Evolutionary conservation across 768 basidiomycete species (phyloP), one percentile per base, ranked within the genome.

Genomic region (Suillus discolor): DNA sequence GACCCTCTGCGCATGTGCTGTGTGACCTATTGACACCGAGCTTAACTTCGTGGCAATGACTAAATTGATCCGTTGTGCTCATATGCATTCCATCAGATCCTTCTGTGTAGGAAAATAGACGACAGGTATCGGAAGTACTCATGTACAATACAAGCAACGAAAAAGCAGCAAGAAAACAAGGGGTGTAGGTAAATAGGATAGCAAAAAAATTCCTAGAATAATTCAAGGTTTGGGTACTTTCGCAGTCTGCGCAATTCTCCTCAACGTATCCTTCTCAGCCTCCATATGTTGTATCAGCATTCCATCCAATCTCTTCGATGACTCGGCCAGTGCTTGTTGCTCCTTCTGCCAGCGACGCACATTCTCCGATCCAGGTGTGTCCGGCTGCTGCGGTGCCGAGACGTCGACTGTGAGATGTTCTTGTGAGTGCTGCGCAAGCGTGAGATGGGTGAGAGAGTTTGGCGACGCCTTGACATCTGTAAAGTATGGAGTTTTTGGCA

Each of bases 271-370:
- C 79, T 87, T 88, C 79, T 95, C 93, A 62, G 88, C 84, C 78
- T 91, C 90, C 81, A 94, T 90, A 74, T 95, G 93, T 74, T 90
- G 88, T 62, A 88, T 78, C 62, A 95, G 78, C 87, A 95, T 84
- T 67, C 92, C 93, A 73, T 94, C 92, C 68, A 94, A 78, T 77
- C 82, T 85, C 77, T 78, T 82, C 66, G 89, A 74, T 36, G 87
- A 87, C 75, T 90, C 88, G 68, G 86, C 80, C 74, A 79, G 78
- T 49, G 70, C 73, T 41, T 73, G 70, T 62, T 80, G 77, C 6
- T 77, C 74, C 55, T 55, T 66, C 63, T 67, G 77, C 75, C 75
- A 78, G 38, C 45, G 71, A 45, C 69, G 69, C 36, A 75, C 66
- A 53, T 67, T 74, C 11, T 77, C 78, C 28, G 38, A 47, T 42